These are phyloP conservation scores for Ascocoryne sarcoides DNA, from an alignment of 2,329 filamentous ascomycete genomes.

Conservation along the genomic window DNA sequence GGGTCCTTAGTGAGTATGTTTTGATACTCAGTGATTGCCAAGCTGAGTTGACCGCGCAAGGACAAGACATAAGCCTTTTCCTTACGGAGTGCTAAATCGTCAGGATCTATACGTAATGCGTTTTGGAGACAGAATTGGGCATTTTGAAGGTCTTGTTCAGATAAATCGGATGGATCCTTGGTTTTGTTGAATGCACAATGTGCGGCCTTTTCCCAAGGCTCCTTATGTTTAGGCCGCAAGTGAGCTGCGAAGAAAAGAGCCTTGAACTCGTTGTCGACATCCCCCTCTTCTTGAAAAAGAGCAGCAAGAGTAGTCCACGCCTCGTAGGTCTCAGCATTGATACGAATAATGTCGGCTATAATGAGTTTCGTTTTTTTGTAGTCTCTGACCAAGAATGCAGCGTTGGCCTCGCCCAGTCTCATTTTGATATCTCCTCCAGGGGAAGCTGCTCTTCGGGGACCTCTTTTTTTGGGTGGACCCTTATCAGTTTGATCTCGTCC, in stretches of 20 bases:
- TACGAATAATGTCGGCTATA: conserved; percentile 55
- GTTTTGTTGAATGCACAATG: conserved; percentile 6
- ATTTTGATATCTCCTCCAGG: conserved; percentile 64
- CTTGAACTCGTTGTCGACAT: conserved; percentile 47
- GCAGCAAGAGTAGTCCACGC: conserved; percentile 56
- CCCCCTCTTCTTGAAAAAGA: conserved; percentile 51
- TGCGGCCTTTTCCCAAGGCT: conserved; percentile 44
- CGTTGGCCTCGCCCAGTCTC: conserved; percentile 56
- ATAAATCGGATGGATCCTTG: conserved; percentile 1
- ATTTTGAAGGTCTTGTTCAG: conserved; percentile 30
- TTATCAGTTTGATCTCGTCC: neutral
- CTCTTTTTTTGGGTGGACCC: conserved; percentile 19
- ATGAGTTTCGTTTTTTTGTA: conserved; percentile 51
- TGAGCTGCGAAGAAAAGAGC: conserved; percentile 55
- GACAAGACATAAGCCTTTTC: conserved; percentile 51
- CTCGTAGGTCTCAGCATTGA: conserved; percentile 58
- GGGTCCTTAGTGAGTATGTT: conserved; percentile 40
- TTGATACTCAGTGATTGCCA: conserved; percentile 49
- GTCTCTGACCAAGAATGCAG: conserved; percentile 55
- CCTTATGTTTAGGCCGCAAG: conserved; percentile 50
- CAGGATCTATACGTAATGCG: conserved; percentile 48
- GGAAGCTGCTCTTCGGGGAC: conserved; percentile 50
- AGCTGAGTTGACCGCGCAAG: conserved; percentile 43
- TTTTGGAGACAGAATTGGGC: conserved; percentile 51
- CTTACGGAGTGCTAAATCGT: conserved; percentile 43